Conservation (phyloP, 768 basidiomycete species). For the Lactarius akahatsu region DNA sequence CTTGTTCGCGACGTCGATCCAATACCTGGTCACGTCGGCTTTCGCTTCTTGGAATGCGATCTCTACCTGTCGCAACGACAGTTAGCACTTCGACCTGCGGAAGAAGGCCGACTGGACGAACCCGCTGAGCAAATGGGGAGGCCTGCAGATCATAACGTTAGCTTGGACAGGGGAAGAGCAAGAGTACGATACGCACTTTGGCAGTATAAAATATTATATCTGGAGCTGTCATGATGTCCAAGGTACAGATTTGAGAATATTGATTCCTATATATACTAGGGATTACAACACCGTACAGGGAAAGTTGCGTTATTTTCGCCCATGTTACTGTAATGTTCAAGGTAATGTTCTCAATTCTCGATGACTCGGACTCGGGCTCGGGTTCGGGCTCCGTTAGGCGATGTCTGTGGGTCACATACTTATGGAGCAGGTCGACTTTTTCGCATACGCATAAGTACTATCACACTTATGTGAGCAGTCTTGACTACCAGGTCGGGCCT, state of each 20-base stretch:
- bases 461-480: no score
- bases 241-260: background rate
- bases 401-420: no score
- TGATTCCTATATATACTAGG: background rate
- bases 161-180: background rate
- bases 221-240: constrained; percentile 1
- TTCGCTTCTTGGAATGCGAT: constrained; percentile 57
- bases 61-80: constrained; percentile 42
- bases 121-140: constrained; percentile 57
- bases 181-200: constrained; percentile 10
- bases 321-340: no score
- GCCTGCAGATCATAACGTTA: constrained; percentile 36
- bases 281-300: background rate
- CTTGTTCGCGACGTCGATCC: constrained; percentile 62
- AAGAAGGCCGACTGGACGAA: constrained; percentile 30
- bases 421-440: no score
- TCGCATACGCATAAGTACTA: no score
- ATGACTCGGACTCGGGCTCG: no score
- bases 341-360: no score
- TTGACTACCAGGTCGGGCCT: no score
- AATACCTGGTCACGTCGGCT: constrained; percentile 46
- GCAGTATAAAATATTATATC: constrained; percentile 44
- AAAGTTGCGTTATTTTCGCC: no score
- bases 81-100: background rate
- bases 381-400: constrained; percentile 25